Percentiles rank a stretch among this genome's conserved stretches.
Conservation (phyloP, 306 rosid genomes). For the Amphicarpaea edgeworthii region DNA sequence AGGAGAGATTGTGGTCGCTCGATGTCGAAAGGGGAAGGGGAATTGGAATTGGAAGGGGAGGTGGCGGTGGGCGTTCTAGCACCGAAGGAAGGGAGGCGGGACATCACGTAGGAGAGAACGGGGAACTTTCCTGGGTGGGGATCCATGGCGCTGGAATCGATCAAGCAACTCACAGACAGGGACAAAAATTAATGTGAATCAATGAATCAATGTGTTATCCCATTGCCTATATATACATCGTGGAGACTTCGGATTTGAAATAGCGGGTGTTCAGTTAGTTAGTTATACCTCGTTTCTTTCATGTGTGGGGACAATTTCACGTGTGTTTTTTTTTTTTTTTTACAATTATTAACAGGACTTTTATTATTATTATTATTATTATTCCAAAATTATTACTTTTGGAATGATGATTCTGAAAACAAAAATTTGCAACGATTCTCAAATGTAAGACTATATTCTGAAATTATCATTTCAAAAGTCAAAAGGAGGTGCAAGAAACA, state of each 20-base stretch:
- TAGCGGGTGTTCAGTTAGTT: background rate
- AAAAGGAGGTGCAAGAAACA: no score
- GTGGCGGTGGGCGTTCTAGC: background rate
- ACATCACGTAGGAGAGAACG: conserved; percentile 84
- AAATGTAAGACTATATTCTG: no score
- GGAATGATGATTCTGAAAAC: no score
- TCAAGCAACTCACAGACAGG: no score
- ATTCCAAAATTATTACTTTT: no score
- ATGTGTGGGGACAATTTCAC: background rate
- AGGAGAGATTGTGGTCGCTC: conserved; percentile 68
- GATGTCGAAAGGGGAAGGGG: conserved; percentile 52
- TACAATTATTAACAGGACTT: no score
- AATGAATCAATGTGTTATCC: no score
- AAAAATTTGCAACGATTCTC: no score
- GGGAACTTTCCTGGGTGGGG: conserved; percentile 81
- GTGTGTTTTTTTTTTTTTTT: no score
- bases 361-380: no score
- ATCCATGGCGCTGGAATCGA: conserved; percentile 60
- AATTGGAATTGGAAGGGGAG: background rate
- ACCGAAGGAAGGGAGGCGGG: conserved; percentile 66
- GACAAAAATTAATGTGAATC: background rate
- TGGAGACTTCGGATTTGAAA: background rate
- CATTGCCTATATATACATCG: background rate
- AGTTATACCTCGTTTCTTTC: background rate
- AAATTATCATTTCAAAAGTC: no score